Percentiles rank a stretch among this genome's conserved stretches.
Evolutionary conservation across 2,329 filamentous ascomycete genomes (phyloP).

Genomic region (Colletotrichum siamense): DNA sequence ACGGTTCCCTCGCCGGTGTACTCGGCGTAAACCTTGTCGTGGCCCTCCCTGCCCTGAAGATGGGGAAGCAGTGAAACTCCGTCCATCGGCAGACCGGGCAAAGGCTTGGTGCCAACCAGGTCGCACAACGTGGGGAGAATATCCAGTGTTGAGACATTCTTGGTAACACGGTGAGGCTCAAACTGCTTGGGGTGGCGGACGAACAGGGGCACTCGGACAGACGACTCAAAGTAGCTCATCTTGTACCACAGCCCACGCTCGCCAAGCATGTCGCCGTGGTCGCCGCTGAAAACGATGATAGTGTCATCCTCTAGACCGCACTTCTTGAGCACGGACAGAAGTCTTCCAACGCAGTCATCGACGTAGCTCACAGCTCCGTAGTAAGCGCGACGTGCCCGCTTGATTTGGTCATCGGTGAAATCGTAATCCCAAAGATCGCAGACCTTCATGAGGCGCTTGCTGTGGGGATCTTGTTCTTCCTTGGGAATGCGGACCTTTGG

Average conservation of each 20-base stretch:
- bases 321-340: slow-evolving; percentile 78
- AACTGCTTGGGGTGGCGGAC: slow-evolving; percentile 82
- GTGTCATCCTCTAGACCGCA: slow-evolving; percentile 85
- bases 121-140: slow-evolving; percentile 89
- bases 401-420: slow-evolving; percentile 85
- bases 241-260: slow-evolving; percentile 96
- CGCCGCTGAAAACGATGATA: slow-evolving; percentile 89
- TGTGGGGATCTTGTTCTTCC: slow-evolving; percentile 85
- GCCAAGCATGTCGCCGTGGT: slow-evolving; percentile 95
- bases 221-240: slow-evolving; percentile 96
- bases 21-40: slow-evolving; percentile 91
- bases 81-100: slow-evolving; percentile 80
- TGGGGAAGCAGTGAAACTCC: slow-evolving; percentile 84
- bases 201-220: slow-evolving; percentile 86
- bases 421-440: slow-evolving; percentile 86
- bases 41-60: slow-evolving; percentile 68
- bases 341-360: slow-evolving; percentile 87
- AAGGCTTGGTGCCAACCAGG: slow-evolving; percentile 74
- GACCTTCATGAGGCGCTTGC: slow-evolving; percentile 83
- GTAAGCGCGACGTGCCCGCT: slow-evolving; percentile 84
- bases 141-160: slow-evolving; percentile 92
- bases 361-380: slow-evolving; percentile 94
- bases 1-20: slow-evolving; percentile 95
- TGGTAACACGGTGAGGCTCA: slow-evolving; percentile 73
- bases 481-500: slow-evolving; percentile 80